Base-by-base conservation (phyloP, 768 basidiomycete genomes). In the Lactarius evosmus region DNA sequence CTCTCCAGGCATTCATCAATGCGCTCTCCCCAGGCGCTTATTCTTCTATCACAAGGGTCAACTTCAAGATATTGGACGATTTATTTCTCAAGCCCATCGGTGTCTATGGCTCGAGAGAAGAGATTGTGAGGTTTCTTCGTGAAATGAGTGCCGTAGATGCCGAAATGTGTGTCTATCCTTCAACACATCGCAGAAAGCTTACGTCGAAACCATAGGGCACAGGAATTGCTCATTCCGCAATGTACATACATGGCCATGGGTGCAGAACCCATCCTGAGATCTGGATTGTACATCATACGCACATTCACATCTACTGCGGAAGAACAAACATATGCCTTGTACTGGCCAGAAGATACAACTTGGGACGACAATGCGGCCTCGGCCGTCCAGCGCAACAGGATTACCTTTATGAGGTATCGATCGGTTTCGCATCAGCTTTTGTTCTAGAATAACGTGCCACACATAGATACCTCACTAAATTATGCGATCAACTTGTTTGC, bases 311-410 rank as follows among this genome's bases (percentile, higher is more conserved):
- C 46, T 12, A 62, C 52, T 1, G 66, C 62, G 2, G 71, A 76
- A 40, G 58, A 66, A 9, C 70, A 75, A 34, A 56, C 80, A 7
- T 83, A 81, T 59, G 77, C 83, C 19, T 65, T 86, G 5, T 85
- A 83, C 60, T 87, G 85, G 85, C 85, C 85, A 0, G 83, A 87
- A 63, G 75, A 81, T 33, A 77, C 73, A 1, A 85, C 85, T 0
- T 87, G 85, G 85, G 71, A 80, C 54, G 83, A 85, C 70, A 71
- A 75, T 17, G 78, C 82, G 0, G 49, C 73, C 8, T 73, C 77
- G 0, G 72, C 81, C 3, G 77, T 82, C 54, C 69, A 76, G 29
- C 76, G 80, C 11, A 87, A 85, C 71, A 77, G 85, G 4, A 74
- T 81, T 2, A 83, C 84, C 0, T 87, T 87, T 67, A 85, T 86